Evolutionary conservation across 257 asterid species (phyloP), one percentile per base, ranked within the genome.

Genomic region (Avicennia marina): DNA sequence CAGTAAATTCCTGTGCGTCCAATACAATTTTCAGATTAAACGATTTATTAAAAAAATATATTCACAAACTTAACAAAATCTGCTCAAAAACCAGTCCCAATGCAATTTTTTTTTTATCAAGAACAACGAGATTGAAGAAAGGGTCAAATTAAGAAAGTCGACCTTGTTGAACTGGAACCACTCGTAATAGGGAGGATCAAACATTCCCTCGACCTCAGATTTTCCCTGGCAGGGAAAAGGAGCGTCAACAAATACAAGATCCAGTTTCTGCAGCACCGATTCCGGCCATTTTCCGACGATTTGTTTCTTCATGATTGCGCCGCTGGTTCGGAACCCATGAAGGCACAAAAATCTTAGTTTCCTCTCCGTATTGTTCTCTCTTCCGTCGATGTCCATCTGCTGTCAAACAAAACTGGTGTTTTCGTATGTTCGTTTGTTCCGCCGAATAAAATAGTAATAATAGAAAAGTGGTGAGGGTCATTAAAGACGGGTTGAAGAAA

Each of bases 101-200:
- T n/a, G n/a, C n/a, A n/a, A n/a, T n/a, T n/a, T n/a, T n/a, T n/a
- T n/a, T n/a, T n/a, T n/a, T 13, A 3, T 7, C 17, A 15, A 49
- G 13, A 46, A 61, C 15, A 39, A 60, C n/a, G 18, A 27, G 1
- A 52, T 38, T 11, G 2, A 34, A 24, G 6, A 27, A 21, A 16
- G 11, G 44, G 3, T 42, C 12, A 32, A 27, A 29, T 2, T 29
- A 1, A 11, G 38, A 40, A 24, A 31, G 47, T 1, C 2, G 0
- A 9, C 98, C 94, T 91, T 81, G 63, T 88, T 85, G 75, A 80
- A 85, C 59, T 85, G 98, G 67, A 91, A 88, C 98, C 97, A 91
- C 71, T 91, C 95, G 39, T 83, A 91, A 75, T 85, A 91, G 2
- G 98, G 98, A 69, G 98, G 98, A 65, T 91, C 95, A 22, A 91